Evolutionary conservation across 257 asterid genomes (phyloP).

Genomic region (Solanum chmielewskii): DNA sequence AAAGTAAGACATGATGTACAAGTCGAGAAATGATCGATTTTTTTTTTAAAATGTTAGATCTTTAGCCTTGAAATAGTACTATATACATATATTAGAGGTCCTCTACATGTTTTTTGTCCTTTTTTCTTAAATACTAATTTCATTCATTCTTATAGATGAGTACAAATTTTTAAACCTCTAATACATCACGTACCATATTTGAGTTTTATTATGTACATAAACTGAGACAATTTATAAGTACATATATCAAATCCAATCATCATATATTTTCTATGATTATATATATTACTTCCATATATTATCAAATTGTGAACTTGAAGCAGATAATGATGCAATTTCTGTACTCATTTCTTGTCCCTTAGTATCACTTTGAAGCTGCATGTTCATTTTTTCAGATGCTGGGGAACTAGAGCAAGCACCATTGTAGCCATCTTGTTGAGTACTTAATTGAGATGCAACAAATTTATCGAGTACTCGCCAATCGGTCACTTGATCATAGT

Average conservation of each 20-base stretch:
- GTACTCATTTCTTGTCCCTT: conserved; percentile 13
- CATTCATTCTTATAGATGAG: not conserved
- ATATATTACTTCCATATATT: conserved; percentile 32
- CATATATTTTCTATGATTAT: not conserved
- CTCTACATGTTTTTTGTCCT: not conserved
- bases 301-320: conserved; percentile 25
- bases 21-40: not conserved
- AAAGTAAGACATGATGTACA: no score
- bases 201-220: conserved; percentile 26
- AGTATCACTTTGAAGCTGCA: conserved; percentile 8
- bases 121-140: not conserved
- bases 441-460: conserved; percentile 57
- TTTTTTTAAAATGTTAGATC: not conserved
- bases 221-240: not conserved
- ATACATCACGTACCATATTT: not conserved
- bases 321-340: conserved; percentile 18
- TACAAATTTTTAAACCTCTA: not conserved
- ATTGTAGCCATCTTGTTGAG: conserved; percentile 7
- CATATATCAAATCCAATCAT: not conserved
- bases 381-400: conserved; percentile 6
- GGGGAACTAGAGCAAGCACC: not conserved
- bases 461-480: conserved; percentile 66
- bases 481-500: conserved; percentile 43
- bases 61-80: not conserved
- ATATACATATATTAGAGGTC: not conserved